Conservation (phyloP, 257 asterid genomes). For the Pogostemon cablin region DNA sequence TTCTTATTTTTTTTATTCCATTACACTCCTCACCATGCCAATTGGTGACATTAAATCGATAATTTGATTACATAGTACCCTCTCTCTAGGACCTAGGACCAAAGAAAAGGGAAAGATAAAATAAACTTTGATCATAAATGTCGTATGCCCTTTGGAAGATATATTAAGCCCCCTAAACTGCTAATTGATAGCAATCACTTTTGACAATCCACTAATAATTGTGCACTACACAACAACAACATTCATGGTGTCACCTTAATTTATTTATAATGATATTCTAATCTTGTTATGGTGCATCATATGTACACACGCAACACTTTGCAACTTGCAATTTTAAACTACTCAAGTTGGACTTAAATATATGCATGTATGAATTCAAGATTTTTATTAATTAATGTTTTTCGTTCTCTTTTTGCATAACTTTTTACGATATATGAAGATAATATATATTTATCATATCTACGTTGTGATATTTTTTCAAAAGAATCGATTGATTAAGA, state of each 20-base stretch:
- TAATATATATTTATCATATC: too few species aligned
- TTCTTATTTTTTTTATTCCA: too few species aligned
- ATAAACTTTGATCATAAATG: neutral
- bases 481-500: too few species aligned
- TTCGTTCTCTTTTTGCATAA: too few species aligned
- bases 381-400: too few species aligned
- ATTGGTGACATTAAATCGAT: slow-evolving; percentile 11
- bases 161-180: neutral
- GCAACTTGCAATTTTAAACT: neutral
- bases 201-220: neutral
- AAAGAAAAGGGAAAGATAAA: neutral
- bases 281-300: too few species aligned
- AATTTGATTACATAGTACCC: neutral
- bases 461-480: too few species aligned
- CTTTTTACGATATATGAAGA: too few species aligned
- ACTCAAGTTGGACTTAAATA: too few species aligned
- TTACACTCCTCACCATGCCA: neutral
- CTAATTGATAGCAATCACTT: neutral
- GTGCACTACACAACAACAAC: neutral
- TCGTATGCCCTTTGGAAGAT: neutral
- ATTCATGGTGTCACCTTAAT: neutral
- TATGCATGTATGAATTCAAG: too few species aligned
- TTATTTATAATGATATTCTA: neutral
- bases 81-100: neutral
- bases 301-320: neutral